Evolutionary conservation across 495 filamentous ascomycete genomes (phyloP).

Genomic region (Xylaria grammica): DNA sequence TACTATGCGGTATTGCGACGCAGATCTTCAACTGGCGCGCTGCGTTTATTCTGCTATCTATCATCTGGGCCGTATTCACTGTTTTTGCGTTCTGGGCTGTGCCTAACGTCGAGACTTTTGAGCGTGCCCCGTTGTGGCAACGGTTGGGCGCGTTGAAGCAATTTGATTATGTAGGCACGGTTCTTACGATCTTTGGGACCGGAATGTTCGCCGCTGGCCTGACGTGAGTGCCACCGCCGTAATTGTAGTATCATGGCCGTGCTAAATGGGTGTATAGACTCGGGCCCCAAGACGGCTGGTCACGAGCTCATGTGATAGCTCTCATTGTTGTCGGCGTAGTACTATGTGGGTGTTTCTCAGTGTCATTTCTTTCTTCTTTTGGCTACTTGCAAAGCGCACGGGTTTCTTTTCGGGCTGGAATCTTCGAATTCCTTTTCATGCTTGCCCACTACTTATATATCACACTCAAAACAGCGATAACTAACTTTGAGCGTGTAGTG

Average conservation of each 20-base stretch:
- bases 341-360: conserved; percentile 32
- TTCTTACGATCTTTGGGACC: conserved; percentile 66
- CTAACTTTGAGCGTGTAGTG: conserved; percentile 28
- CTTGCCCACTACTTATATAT: background rate
- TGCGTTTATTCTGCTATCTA: conserved; percentile 63
- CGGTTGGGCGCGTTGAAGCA: conserved; percentile 49
- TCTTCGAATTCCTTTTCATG: background rate
- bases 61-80: conserved; percentile 66
- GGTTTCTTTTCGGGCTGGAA: background rate
- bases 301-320: conserved; percentile 62
- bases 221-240: conserved; percentile 52
- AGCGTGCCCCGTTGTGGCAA: conserved; percentile 52
- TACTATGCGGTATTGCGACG: conserved; percentile 67
- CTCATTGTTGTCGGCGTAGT: conserved; percentile 64
- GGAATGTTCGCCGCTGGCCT: conserved; percentile 68
- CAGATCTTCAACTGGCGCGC: conserved; percentile 69
- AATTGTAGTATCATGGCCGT: conserved; percentile 22
- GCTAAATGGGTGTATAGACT: conserved; percentile 30
- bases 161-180: conserved; percentile 67
- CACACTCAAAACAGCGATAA: background rate
- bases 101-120: conserved; percentile 59
- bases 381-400: background rate
- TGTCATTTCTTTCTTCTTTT: background rate
- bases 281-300: conserved; percentile 62
- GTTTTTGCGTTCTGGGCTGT: conserved; percentile 66